A percentile compares a stretch with the other conserved stretches of the same genome.
These are phyloP conservation scores for Neodidymelliopsis sp. DNA, from an alignment of 2,329 filamentous ascomycete species.

Conservation along the genomic window DNA sequence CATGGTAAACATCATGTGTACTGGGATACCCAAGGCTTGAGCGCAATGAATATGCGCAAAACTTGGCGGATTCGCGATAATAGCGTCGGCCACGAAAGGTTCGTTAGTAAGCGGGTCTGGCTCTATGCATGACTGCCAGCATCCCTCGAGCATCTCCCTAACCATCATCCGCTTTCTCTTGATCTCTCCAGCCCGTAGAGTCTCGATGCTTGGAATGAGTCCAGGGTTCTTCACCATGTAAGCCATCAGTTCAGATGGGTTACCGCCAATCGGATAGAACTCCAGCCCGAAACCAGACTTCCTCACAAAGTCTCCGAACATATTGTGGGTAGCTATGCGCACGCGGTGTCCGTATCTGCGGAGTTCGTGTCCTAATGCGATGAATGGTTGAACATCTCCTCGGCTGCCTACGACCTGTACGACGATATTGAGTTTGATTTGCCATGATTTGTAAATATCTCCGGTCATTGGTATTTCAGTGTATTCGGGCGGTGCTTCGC, in stretches of 20 bases:
- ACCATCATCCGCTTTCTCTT: constrained; percentile 8
- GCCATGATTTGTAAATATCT: no score
- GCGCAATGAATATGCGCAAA: constrained; percentile 78
- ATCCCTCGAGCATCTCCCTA: constrained; percentile 24
- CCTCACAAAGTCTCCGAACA: constrained; percentile 24
- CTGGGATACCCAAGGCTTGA: constrained; percentile 73
- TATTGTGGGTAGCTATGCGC: constrained; percentile 35
- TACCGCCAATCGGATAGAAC: constrained; percentile 43
- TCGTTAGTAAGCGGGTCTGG: constrained; percentile 41
- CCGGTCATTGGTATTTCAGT: no score
- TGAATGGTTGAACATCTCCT: constrained; percentile 67
- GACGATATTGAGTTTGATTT: constrained; percentile 63
- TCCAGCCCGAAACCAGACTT: constrained; percentile 44
- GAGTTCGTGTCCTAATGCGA: constrained; percentile 62
- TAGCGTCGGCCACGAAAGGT: constrained; percentile 83
- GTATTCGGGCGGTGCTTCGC: no score
- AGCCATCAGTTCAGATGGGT: constrained; percentile 54
- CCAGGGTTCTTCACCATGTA: not conserved
- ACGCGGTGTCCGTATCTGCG: constrained; percentile 43
- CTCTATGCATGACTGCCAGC: constrained; percentile 45
- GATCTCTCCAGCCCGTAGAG: constrained; percentile 28
- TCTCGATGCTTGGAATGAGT: no score
- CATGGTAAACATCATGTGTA: constrained; percentile 77
- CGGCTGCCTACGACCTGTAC: constrained; percentile 63
- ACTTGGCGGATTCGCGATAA: constrained; percentile 79